Conservation (phyloP, 2,329 filamentous ascomycete genomes). For the Ascochyta clinopodiicola region DNA sequence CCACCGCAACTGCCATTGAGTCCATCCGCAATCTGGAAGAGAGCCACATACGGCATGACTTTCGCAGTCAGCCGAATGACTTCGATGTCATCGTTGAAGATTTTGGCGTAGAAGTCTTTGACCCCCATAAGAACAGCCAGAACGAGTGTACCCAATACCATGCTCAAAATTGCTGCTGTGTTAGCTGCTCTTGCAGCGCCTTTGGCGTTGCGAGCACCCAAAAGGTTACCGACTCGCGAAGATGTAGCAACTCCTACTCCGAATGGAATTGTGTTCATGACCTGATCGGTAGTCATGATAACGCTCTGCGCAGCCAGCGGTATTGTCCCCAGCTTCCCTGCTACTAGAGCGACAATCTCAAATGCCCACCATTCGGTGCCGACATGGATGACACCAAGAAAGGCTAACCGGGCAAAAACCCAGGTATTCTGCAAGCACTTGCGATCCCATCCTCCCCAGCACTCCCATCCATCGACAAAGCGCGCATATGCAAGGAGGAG, state of each 20-base stretch:
- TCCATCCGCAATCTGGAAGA: conserved; percentile 91
- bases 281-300: conserved; percentile 88
- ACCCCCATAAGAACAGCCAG: conserved; percentile 73
- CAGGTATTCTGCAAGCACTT: conserved; percentile 70
- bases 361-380: conserved; percentile 96
- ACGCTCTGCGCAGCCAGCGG: conserved; percentile 83
- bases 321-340: conserved; percentile 78
- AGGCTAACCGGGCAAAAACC: conserved; percentile 75
- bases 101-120: conserved; percentile 73
- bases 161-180: conserved; percentile 74
- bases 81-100: conserved; percentile 79
- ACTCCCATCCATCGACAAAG: conserved; percentile 73
- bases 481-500: conserved; percentile 76
- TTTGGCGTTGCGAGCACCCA: conserved; percentile 70
- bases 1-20: conserved; percentile 86
- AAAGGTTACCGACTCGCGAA: conserved; percentile 77
- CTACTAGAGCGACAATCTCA: conserved; percentile 84
- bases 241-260: conserved; percentile 84
- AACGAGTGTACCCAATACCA: conserved; percentile 71
- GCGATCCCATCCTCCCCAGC: conserved; percentile 78
- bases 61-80: conserved; percentile 76
- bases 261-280: conserved; percentile 86
- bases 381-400: conserved; percentile 80
- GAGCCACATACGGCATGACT: conserved; percentile 83
- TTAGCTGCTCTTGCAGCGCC: conserved; percentile 77